Base-by-base conservation (phyloP, 2,329 filamentous ascomycete genomes). In the Elsinoe perseae region DNA sequence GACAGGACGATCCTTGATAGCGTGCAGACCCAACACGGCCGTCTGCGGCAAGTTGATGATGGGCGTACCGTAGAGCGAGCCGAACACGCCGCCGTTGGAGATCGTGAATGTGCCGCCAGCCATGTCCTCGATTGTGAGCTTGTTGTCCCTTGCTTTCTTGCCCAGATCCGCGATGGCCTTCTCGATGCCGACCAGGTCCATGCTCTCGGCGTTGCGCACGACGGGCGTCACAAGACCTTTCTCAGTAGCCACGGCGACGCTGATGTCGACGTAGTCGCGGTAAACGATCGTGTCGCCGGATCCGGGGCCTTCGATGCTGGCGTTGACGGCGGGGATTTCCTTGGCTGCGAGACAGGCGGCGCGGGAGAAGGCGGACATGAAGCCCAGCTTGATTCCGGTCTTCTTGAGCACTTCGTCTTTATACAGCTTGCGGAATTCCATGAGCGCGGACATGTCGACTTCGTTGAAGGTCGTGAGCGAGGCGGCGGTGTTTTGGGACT, bases 51-150 rank as follows among this genome's bases (percentile, higher is more conserved):
- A 79, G 75, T 98, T 98, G 78, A 98, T 97, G 70, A 98, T 97
- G 8, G 93, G 93, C 0, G 93, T 98, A 52, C 93, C 93, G 87
- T 95, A 95, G 58, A 97, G 79, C 12, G 92, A 96, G 58, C 93
- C 93, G 67, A 98, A 98, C 54, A 98, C 92, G 64, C 93, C 93
- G 58, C 93, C 83, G 71, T 96, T 97, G 79, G 87, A 93, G 77
- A 96, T 96, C 60, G 93, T 97, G 73, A 96, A 98, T 32, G 92
- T 96, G 62, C 93, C 93, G 59, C 93, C 93, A 59, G 93, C 93
- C 90, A 98, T 96, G 70, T 98, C 93, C 76, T 98, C 93, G 65
- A 98, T 96, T 2, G 93, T 97, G 63, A 98, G 81, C 77, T 97
- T 97, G 72, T 87, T 86, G 69, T 96, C 91, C 61, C 93, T 88